Conservation (phyloP, 2,329 filamentous ascomycete genomes). For the Beauveria pseudobassiana region DNA sequence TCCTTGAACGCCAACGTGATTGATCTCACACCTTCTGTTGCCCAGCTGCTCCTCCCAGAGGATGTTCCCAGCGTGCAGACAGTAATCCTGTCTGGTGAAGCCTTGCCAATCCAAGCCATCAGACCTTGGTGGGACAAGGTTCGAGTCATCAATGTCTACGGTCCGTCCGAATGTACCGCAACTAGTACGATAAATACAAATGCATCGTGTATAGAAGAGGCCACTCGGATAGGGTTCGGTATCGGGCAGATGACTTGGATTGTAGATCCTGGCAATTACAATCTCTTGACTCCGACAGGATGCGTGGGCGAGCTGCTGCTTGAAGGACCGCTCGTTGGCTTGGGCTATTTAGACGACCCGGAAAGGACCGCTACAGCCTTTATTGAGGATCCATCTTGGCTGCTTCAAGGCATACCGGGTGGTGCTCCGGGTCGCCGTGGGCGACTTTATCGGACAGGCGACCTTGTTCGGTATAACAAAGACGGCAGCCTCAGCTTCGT, state of each 20-base stretch:
- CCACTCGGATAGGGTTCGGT: conserved; percentile 3
- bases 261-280: conserved; percentile 13
- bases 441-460: conserved; percentile 22
- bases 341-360: conserved; percentile 17
- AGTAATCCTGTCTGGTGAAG: not conserved
- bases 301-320: conserved; percentile 20
- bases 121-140: not conserved
- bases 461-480: conserved; percentile 34
- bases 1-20: not conserved
- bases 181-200: not conserved
- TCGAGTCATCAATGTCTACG: not conserved
- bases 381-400: conserved; percentile 26
- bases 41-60: conserved; percentile 10
- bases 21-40: conserved; percentile 2
- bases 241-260: conserved; percentile 15
- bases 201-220: not conserved
- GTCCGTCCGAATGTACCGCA: not conserved
- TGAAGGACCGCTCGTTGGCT: conserved; percentile 19
- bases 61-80: not conserved
- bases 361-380: conserved; percentile 20
- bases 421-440: no score
- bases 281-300: conserved; percentile 15
- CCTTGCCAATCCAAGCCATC: not conserved
- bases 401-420: no score
- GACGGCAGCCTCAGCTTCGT: conserved; percentile 35